Evolutionary conservation across 192 early-diverging fungal species (phyloP).

Genomic region (Radiomyces spectabilis): DNA sequence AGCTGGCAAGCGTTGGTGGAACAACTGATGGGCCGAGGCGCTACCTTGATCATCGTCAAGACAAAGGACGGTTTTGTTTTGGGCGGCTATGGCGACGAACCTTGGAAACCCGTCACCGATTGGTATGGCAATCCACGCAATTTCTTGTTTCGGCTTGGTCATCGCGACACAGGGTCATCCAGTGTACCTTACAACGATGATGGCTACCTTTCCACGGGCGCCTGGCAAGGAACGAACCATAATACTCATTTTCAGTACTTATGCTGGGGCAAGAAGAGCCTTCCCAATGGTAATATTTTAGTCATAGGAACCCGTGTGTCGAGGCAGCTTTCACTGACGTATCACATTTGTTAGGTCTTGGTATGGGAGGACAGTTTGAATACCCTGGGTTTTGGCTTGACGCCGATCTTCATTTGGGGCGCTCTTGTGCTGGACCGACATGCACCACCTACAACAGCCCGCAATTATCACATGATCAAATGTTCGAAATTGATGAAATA

Average conservation of each 20-base stretch:
- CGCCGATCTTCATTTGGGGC: slow-evolving; percentile 49
- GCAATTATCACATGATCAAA: slow-evolving; percentile 37
- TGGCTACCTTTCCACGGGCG: background rate
- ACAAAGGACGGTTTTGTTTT: slow-evolving; percentile 52
- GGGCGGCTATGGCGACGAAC: slow-evolving; percentile 58
- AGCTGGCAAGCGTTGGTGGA: slow-evolving; percentile 43
- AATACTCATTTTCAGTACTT: slow-evolving; percentile 73
- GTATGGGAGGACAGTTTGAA: slow-evolving; percentile 67
- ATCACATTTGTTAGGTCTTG: slow-evolving; percentile 45
- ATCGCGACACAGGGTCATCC: background rate
- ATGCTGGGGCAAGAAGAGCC: slow-evolving; percentile 62
- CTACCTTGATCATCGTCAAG: slow-evolving; percentile 40
- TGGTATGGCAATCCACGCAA: slow-evolving; percentile 56
- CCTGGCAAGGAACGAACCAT: slow-evolving; percentile 27
- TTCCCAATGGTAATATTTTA: slow-evolving; percentile 72
- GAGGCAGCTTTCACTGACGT: too few relatives aligned
- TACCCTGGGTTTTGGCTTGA: slow-evolving; percentile 70
- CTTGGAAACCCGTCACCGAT: slow-evolving; percentile 45
- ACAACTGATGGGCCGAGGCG: slow-evolving; percentile 30
- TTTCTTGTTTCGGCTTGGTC: slow-evolving; percentile 51
- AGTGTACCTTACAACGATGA: slow-evolving; percentile 20
- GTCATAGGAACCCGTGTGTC: too few relatives aligned
- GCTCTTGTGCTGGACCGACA: slow-evolving; percentile 47
- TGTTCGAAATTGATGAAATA: slow-evolving; percentile 57
- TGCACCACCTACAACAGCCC: slow-evolving; percentile 61